Evolutionary conservation across 78 protist species (phyloP), one percentile per base, ranked within the genome.

Genomic region (Dictyostelium brefeldianum): DNA sequence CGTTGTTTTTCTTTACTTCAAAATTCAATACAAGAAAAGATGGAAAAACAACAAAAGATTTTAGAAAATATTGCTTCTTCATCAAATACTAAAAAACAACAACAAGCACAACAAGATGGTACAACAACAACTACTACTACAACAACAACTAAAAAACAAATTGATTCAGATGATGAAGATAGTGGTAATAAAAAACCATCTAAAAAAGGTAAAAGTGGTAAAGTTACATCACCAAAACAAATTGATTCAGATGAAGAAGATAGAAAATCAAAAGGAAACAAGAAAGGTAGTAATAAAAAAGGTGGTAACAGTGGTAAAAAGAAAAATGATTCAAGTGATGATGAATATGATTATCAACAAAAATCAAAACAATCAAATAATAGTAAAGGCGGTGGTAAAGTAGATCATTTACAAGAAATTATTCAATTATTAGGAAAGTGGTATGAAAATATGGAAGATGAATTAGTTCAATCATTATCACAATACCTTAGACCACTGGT

Each of bases 401-500:
- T 87, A 59, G 93, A 87, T 77, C 93, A 87, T 77, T 64, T 77
- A 11, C 56, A 80, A 87, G 93, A 83, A 22, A 87, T 87, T 27
- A 77, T 64, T 29, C 84, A 87, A 65, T 47, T 78, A 15, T 47
- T 91, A 27, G 54, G 50, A n/a, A 91, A 79, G 50, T 82, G 83
- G 79, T 70, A 69, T 79, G 95, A 71, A 25, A 67, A 54, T 69
- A 91, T 91, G 90, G 90, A 82, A 20, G 90, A 74, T 12, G 95
- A 91, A 43, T 48, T 91, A 9, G 56, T 81, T 41, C 82, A 91
- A 83, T 47, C 74, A 4, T 50, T 91, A 25, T 50, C 84, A 18
- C 89, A 81, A 67, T 83, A 78, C 46, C 83, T 91, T 27, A 62
- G 95, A 65, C 95, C 95, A 18, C n/a, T 43, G 17, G 79, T 91